Evolutionary conservation across 805 yeast species (phyloP).

Genomic region (Metschnikowia drakensbergensis): DNA sequence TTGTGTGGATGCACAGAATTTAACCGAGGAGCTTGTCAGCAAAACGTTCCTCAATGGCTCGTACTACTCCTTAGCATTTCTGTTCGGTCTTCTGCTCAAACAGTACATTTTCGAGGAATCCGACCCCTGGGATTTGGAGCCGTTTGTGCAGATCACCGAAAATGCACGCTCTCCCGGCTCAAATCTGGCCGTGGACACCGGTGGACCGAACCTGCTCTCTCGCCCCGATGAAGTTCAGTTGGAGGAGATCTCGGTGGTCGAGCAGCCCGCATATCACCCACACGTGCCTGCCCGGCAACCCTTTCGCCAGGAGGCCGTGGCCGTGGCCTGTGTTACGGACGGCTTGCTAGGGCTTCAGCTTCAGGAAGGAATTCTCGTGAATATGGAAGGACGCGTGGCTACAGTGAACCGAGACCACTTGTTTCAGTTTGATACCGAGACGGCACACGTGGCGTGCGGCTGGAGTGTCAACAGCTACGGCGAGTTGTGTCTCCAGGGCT

Average conservation of each 20-base stretch:
- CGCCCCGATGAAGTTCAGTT: neutral
- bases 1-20: neutral
- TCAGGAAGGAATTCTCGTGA: conserved; percentile 29
- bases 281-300: neutral
- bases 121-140: neutral
- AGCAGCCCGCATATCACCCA: neutral
- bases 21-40: neutral
- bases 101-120: conserved; percentile 19
- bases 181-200: no score
- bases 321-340: conserved; percentile 13
- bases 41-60: conserved; percentile 17
- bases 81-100: conserved; percentile 35
- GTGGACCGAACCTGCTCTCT: neutral
- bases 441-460: conserved; percentile 15
- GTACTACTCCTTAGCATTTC: conserved; percentile 27
- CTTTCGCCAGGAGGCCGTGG: neutral
- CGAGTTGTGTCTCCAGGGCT: conserved; percentile 21
- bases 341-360: conserved; percentile 25
- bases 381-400: conserved; percentile 32
- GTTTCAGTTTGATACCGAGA: conserved; percentile 35
- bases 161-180: neutral
- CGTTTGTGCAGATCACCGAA: neutral
- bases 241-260: conserved; percentile 1
- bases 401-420: conserved; percentile 37
- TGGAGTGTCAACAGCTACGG: conserved; percentile 37